Base-by-base conservation (phyloP, 352 stramenopile genomes). In the Globisporangium emineosum region DNA sequence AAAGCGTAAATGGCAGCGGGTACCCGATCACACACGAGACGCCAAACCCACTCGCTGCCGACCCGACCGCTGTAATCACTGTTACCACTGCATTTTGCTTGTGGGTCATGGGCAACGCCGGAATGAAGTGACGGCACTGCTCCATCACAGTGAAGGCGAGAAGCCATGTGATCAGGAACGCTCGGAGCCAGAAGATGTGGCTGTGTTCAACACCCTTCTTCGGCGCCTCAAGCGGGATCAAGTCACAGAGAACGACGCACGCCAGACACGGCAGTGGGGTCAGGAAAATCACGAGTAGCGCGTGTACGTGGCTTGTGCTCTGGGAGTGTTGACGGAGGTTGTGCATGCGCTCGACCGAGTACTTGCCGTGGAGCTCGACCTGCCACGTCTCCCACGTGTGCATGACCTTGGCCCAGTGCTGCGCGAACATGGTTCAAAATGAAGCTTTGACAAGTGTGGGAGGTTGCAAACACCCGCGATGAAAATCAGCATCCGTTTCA, bases 191-290 rank as follows among this genome's bases (percentile, higher is more conserved):
- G 40, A 65, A 62, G 2, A 15, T 29, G 4, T 32, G 9, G 7
- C 45, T 65, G 29, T 45, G 30, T 0, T 1, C 25, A 13, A 64
- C 21, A 2, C 64, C 64, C 27, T 30, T 19, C 17, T 19, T 13
- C 21, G 64, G 57, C 2, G 42, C 13, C 9, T 12, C 33, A 2
- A 70, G 53, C 2, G 58, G 65, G n/a, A 70, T 58, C 10, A 23
- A 51, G 21, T 70, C 53, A 3, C 35, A 32, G 12, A 63, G 35
- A 1, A 55, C 25, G 5, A 67, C 42, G 0, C 45, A 35, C 1
- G 32, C 1, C 10, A 70, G 43, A 45, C 59, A 67, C 10, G 60
- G 65, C 9, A 70, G 27, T 0, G 65, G 58, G 0, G 65, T 67
- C 21, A 60, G 6, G 0, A 70, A 10, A 4, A 70, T 25, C 35